phyloP scores from a whole-genome alignment of 192 early-diverging fungal species.

The Podila horticola region DNA sequence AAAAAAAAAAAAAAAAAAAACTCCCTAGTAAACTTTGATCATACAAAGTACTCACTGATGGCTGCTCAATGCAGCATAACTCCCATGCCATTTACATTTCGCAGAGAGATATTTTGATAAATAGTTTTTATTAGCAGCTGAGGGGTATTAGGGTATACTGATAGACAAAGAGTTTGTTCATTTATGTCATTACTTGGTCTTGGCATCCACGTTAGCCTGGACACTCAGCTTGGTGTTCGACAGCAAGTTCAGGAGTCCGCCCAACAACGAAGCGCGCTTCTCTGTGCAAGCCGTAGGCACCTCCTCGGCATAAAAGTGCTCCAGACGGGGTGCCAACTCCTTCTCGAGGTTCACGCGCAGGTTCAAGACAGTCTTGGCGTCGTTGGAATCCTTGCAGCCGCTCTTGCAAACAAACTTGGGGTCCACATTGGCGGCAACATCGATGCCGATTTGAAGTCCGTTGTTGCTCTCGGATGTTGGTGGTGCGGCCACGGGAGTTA shows the following conservation, averaged over 20 bases:
- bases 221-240: not conserved
- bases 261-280: slow-evolving; percentile 6
- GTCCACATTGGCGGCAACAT: not conserved
- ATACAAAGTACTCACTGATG: too few relatives aligned
- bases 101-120: too few relatives aligned
- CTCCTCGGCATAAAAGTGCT: not conserved
- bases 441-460: not conserved
- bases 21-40: too few relatives aligned
- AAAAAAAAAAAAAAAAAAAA: too few relatives aligned
- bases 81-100: too few relatives aligned
- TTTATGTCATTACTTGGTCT: not conserved
- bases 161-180: not conserved
- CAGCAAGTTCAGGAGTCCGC: slow-evolving; percentile 2
- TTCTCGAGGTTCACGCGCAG: slow-evolving; percentile 7
- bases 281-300: slow-evolving; percentile 9
- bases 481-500: not conserved
- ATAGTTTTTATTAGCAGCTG: not conserved
- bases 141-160: too few relatives aligned
- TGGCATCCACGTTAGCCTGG: not conserved
- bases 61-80: too few relatives aligned
- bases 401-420: slow-evolving; percentile 8
- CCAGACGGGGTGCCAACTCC: slow-evolving; percentile 1
- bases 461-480: not conserved
- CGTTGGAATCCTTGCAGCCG: slow-evolving; percentile 3
- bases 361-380: not conserved